These are phyloP conservation scores for barrel medic (Medicago truncatula) DNA, from an alignment of 306 rosid genomes.

Conservation along the genomic window MtrunA17r5.0-ANR NC_053042.1:4589001-4589500, in stretches of 20 bases:
- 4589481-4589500: constrained; percentile 52
- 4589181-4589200: neutral
- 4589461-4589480: constrained; percentile 75
- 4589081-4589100: neutral
- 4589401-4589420: constrained; percentile 41
- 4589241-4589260: constrained; percentile 47
- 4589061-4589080: neutral
- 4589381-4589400: constrained; percentile 37
- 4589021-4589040: no score
- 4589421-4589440: constrained; percentile 10
- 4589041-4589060: neutral
- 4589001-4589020: neutral
- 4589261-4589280: constrained; percentile 36
- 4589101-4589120: neutral
- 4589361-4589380: constrained; percentile 36
- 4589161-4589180: neutral
- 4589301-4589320: constrained; percentile 37
- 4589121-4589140: neutral
- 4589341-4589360: constrained; percentile 35
- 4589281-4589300: constrained; percentile 19
- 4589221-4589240: constrained; percentile 39
- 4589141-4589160: neutral
- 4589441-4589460: constrained; percentile 56
- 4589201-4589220: neutral
- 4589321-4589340: constrained; percentile 13